phyloP scores from a whole-genome alignment of 345 rosid genomes.

The Lepidium aucheri region DNA sequence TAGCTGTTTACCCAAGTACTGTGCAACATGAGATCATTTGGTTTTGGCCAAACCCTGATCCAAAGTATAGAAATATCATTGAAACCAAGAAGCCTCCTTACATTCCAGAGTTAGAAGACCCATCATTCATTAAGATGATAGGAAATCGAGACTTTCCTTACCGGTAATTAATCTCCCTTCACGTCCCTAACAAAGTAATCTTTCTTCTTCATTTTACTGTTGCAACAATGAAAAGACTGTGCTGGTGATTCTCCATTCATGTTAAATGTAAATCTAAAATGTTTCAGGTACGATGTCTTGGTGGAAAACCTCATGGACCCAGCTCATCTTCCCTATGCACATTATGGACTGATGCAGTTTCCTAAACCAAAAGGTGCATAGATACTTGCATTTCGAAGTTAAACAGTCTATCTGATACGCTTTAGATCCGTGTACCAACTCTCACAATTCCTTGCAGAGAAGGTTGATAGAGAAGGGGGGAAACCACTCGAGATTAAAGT shows the following conservation, averaged over 20 bases:
- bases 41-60: too few relatives aligned
- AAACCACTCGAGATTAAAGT: slow-evolving; percentile 53
- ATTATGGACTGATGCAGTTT: slow-evolving; percentile 55
- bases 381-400: background rate
- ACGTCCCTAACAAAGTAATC: too few relatives aligned
- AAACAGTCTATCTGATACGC: background rate
- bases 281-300: slow-evolving; percentile 69
- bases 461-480: slow-evolving; percentile 86
- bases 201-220: too few relatives aligned
- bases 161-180: too few relatives aligned
- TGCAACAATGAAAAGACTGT: background rate
- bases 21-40: too few relatives aligned
- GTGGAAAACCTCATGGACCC: slow-evolving; percentile 89
- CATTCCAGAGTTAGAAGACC: too few relatives aligned
- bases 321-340: slow-evolving; percentile 91
- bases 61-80: too few relatives aligned
- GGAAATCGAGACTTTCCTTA: too few relatives aligned
- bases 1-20: too few relatives aligned
- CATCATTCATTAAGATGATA: too few relatives aligned
- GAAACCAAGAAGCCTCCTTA: too few relatives aligned
- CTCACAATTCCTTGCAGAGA: slow-evolving; percentile 32
- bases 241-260: background rate
- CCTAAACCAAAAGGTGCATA: slow-evolving; percentile 33
- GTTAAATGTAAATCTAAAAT: background rate
- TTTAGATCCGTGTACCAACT: background rate